Evolutionary conservation across 345 rosid species (phyloP).

Genomic region (Salix brachista): DNA sequence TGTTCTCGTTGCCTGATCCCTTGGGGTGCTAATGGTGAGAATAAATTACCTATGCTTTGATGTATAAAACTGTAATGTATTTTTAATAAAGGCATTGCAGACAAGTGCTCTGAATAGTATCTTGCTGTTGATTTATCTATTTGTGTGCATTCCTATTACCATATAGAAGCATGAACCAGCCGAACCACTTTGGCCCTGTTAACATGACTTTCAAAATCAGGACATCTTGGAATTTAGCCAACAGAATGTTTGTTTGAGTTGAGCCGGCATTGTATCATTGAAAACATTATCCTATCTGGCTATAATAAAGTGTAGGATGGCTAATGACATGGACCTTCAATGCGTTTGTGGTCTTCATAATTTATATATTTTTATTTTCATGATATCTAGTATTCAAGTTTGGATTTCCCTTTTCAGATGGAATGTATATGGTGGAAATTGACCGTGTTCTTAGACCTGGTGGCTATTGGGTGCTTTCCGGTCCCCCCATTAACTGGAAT

Average conservation of each 20-base stretch:
- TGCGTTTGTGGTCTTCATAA: neutral
- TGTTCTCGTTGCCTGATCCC: slow-evolving; percentile 34
- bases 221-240: neutral
- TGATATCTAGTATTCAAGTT: neutral
- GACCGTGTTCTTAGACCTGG: slow-evolving; percentile 35
- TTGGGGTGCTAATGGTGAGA: slow-evolving; percentile 33
- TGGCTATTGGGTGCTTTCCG: slow-evolving; percentile 36
- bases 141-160: neutral
- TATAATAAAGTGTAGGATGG: too few relatives aligned
- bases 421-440: slow-evolving; percentile 35
- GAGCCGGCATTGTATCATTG: too few relatives aligned
- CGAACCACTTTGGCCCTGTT: neutral
- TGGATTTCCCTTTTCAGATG: slow-evolving; percentile 20
- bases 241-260: too few relatives aligned
- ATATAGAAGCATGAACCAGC: neutral
- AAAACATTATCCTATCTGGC: too few relatives aligned
- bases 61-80: neutral
- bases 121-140: neutral
- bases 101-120: neutral
- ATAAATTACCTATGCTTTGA: neutral
- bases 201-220: neutral
- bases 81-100: neutral
- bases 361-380: neutral
- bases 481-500: slow-evolving; percentile 32
- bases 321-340: neutral